Conservation (phyloP, 2,329 filamentous ascomycete species). For the Fusarium tuaranense region DNA sequence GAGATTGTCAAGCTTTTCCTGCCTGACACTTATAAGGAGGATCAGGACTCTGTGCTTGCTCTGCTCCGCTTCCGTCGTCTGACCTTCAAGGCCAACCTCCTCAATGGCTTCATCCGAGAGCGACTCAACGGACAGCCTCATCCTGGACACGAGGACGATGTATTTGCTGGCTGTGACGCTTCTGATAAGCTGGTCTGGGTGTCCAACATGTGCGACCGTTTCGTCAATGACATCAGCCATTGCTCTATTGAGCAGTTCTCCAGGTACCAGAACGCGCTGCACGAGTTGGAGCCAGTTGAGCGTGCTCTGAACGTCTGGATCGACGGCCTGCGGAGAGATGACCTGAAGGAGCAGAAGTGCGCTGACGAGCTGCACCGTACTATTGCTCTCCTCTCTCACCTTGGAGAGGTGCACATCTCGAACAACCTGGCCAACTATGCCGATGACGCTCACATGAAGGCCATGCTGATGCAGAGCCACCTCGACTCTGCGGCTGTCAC, state of each 20-base stretch:
- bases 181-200: conserved; percentile 90
- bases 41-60: conserved; percentile 88
- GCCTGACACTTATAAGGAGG: conserved; percentile 83
- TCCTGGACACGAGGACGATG: conserved; percentile 79
- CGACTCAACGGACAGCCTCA: conserved; percentile 75
- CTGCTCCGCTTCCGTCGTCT: conserved; percentile 89
- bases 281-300: conserved; percentile 93
- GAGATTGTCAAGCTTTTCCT: conserved; percentile 90
- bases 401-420: conserved; percentile 83
- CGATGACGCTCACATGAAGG: conserved; percentile 82
- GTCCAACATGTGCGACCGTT: conserved; percentile 83
- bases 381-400: conserved; percentile 87
- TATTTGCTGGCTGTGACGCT: conserved; percentile 83
- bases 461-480: conserved; percentile 81
- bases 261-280: conserved; percentile 81
- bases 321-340: conserved; percentile 84
- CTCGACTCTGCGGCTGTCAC: conserved; percentile 81
- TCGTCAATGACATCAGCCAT: conserved; percentile 82
- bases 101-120: conserved; percentile 84
- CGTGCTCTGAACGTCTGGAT: conserved; percentile 89
- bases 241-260: conserved; percentile 84
- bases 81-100: conserved; percentile 85
- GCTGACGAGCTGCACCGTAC: conserved; percentile 85
- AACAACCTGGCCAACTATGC: conserved; percentile 78
- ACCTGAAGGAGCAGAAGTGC: conserved; percentile 86